Conservation (phyloP, 805 yeast species). For the Scheffersomyces coipomensis region DNA sequence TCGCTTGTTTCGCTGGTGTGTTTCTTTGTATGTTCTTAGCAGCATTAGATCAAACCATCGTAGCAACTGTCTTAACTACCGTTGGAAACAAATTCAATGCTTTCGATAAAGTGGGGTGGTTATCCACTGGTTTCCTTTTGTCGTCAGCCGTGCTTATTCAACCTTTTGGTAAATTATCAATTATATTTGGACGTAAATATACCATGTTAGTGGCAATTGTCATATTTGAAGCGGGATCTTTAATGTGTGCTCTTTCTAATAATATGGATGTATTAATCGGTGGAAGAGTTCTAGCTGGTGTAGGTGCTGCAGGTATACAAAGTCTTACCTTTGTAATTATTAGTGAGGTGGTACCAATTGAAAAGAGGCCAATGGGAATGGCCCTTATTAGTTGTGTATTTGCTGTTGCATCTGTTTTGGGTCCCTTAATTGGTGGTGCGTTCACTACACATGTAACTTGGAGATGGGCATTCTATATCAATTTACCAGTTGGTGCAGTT, state of each 20-base stretch:
- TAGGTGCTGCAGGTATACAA: conserved; percentile 56
- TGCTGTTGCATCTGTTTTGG: conserved; percentile 49
- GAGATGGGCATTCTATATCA: conserved; percentile 59
- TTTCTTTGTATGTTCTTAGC: conserved; percentile 27
- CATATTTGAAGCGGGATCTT: conserved; percentile 24
- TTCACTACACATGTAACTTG: conserved; percentile 43
- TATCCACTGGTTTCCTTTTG: conserved; percentile 31
- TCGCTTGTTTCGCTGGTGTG: conserved; percentile 20
- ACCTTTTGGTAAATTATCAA: conserved; percentile 32
- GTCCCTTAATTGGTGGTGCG: conserved; percentile 53
- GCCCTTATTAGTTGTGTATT: conserved; percentile 49
- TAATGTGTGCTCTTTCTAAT: conserved; percentile 32
- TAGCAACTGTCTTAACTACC: conserved; percentile 26
- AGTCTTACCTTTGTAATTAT: conserved; percentile 50
- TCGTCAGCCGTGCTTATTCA: conserved; percentile 28
- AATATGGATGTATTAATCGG: conserved; percentile 35
- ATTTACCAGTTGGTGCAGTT: conserved; percentile 40
- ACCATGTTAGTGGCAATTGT: conserved; percentile 10
- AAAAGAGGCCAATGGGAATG: conserved; percentile 51
- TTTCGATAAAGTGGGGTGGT: conserved; percentile 32
- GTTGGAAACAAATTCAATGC: conserved; percentile 34
- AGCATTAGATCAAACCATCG: conserved; percentile 39
- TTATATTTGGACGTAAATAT: conserved; percentile 32
- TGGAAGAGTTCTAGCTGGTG: conserved; percentile 53
- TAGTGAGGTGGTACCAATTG: conserved; percentile 52